Evolutionary conservation across 441 rosid species (phyloP).

Genomic region (Brassica balearica): DNA sequence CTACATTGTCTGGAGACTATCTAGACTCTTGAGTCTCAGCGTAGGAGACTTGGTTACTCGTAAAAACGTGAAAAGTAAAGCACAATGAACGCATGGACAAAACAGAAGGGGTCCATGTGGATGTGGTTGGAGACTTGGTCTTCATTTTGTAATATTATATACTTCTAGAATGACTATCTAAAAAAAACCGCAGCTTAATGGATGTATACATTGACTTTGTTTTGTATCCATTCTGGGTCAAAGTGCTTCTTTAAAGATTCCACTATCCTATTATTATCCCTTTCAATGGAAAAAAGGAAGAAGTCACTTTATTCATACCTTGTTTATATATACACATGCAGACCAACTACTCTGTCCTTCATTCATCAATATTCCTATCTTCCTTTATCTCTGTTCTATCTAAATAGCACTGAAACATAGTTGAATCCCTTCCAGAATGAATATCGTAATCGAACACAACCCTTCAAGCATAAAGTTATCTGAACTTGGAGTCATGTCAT

Average conservation of each 20-base stretch:
- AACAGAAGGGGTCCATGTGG: constrained; percentile 40
- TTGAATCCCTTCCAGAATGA: constrained; percentile 41
- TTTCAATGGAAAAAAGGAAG: constrained; percentile 31
- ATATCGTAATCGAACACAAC: constrained; percentile 67
- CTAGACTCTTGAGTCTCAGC: constrained; percentile 24
- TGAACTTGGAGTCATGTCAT: constrained; percentile 85
- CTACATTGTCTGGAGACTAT: too few relatives aligned
- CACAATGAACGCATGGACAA: constrained; percentile 17
- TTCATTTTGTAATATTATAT: constrained; percentile 12
- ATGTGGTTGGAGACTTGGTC: constrained; percentile 29
- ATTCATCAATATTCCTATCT: constrained; percentile 29
- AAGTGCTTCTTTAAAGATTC: constrained; percentile 44
- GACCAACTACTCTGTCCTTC: constrained; percentile 40
- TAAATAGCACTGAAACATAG: constrained; percentile 24
- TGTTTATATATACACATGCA: constrained; percentile 41
- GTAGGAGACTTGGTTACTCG: constrained; percentile 19
- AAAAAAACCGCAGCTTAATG: constrained; percentile 23
- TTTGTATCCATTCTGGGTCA: constrained; percentile 42
- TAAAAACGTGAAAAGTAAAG: constrained; percentile 20
- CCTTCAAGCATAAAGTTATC: constrained; percentile 68
- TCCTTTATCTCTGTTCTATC: constrained; percentile 29
- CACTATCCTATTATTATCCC: constrained; percentile 36
- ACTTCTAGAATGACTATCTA: constrained; percentile 28
- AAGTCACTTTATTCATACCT: constrained; percentile 43
- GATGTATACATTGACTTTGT: constrained; percentile 41